These are phyloP conservation scores for Lavandula angustifolia DNA, from an alignment of 257 asterid genomes.

Conservation along the genomic window DNA sequence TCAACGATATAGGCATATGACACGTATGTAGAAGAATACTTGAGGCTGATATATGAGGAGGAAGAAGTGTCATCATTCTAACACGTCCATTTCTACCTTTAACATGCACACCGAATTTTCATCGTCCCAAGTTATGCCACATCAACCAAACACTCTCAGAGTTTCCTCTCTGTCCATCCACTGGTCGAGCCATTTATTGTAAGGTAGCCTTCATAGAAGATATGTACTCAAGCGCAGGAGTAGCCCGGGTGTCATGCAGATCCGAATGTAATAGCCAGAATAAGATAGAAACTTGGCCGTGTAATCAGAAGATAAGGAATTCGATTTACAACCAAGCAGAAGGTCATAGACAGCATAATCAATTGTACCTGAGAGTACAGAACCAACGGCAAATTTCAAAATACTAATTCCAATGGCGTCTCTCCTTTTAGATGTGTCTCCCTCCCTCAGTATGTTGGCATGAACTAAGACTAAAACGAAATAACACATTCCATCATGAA, in stretches of 20 bases:
- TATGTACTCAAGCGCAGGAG: slow-evolving; percentile 76
- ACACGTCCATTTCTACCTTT: slow-evolving; percentile 92
- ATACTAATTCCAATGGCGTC: no score
- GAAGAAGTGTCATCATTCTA: slow-evolving; percentile 65
- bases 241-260: slow-evolving; percentile 64
- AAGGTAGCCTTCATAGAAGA: slow-evolving; percentile 80
- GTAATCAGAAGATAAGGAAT: slow-evolving; percentile 34
- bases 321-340: slow-evolving; percentile 25
- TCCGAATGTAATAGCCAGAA: slow-evolving; percentile 81
- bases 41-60: slow-evolving; percentile 19
- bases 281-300: slow-evolving; percentile 71
- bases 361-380: neutral
- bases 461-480: no score
- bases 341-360: slow-evolving; percentile 1
- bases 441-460: no score
- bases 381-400: no score
- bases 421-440: no score
- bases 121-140: slow-evolving; percentile 66
- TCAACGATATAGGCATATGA: slow-evolving; percentile 25
- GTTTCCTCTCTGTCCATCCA: slow-evolving; percentile 46
- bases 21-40: neutral
- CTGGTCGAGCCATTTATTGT: slow-evolving; percentile 47
- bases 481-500: no score
- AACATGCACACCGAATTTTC: slow-evolving; percentile 63
- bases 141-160: slow-evolving; percentile 47